Percentiles rank a stretch among this genome's conserved stretches.
phyloP scores from a whole-genome alignment of 176 grass and related monocot species.

The Oryza meyeriana region DNA sequence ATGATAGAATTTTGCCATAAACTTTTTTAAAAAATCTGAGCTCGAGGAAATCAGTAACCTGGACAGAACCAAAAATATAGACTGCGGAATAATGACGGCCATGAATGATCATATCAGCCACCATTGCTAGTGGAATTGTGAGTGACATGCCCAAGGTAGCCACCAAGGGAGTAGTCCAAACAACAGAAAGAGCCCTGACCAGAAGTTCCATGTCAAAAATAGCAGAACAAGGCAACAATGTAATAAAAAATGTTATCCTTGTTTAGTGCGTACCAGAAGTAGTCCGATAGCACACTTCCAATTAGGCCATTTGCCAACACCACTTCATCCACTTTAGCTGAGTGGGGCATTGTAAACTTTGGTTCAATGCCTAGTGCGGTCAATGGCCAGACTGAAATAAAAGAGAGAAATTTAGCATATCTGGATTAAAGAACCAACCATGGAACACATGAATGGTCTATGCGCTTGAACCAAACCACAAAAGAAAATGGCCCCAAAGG shows the following conservation, averaged over 20 bases:
- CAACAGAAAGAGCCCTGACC: constrained; percentile 87
- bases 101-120: constrained; percentile 94
- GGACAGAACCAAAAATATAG: constrained; percentile 90
- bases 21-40: background rate
- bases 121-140: constrained; percentile 95
- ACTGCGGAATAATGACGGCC: constrained; percentile 91
- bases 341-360: constrained; percentile 96
- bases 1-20: background rate
- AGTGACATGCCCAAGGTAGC: constrained; percentile 97
- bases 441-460: background rate
- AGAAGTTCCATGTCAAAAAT: constrained; percentile 17
- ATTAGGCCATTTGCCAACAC: constrained; percentile 92
- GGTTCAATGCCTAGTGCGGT: constrained; percentile 87
- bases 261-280: constrained; percentile 67
- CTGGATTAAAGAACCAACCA: background rate
- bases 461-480: constrained; percentile 8
- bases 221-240: background rate
- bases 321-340: constrained; percentile 93
- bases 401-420: background rate
- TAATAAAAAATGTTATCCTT: background rate
- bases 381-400: constrained; percentile 86
- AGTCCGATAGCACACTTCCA: constrained; percentile 90
- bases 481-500: background rate
- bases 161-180: constrained; percentile 96
- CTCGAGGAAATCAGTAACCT: constrained; percentile 47